Base-by-base conservation (phyloP, 805 yeast genomes). In the Ogataea sp. region DNA sequence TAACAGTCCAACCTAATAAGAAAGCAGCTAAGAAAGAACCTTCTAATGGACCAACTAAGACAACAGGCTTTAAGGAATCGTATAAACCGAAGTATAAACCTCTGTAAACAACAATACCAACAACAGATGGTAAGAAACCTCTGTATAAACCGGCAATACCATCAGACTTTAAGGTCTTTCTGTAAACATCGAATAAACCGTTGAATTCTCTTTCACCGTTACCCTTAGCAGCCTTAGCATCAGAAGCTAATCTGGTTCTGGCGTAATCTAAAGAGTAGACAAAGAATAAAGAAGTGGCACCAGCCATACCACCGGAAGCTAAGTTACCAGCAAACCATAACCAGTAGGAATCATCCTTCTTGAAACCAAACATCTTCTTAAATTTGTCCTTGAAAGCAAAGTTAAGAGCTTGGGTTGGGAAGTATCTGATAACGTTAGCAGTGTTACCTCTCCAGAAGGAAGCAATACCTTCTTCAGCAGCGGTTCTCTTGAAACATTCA, bases 391-490 rank as follows among this genome's bases (percentile, higher is more conserved):
- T 89, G 90, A 88, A 89, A 62, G 97, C 97, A 62, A 88, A 89
- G 83, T 88, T 88, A 66, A 88, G 80, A 60, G 97, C 97, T 75
- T 88, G 97, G 68, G 97, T 89, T 70, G 97, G 97, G 95, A 88
- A 88, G 81, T 89, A 88, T 78, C 97, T 85, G 75, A 88, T 82
- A 67, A 88, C 97, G 73, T 88, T 88, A 62, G 97, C 97, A 53
- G 96, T 89, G 89, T 88, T 88, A 80, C 97, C 97, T 83, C 96
- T 83, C 97, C 97, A 88, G 90, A 88, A 87, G 50, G 97, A 72
- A 53, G 71, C 75, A 50, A 84, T 61, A 80, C 97, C 97, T 76
- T 88, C 97, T 56, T 83, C 86, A 56, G 84, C 83, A 52, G 89
- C 83, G 56, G 97, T 89, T 79, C 96, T 84, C 61, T 65, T 78